These are phyloP conservation scores for Cercospora zeina DNA, from an alignment of 2,329 filamentous ascomycete genomes.

Conservation along the genomic window DNA sequence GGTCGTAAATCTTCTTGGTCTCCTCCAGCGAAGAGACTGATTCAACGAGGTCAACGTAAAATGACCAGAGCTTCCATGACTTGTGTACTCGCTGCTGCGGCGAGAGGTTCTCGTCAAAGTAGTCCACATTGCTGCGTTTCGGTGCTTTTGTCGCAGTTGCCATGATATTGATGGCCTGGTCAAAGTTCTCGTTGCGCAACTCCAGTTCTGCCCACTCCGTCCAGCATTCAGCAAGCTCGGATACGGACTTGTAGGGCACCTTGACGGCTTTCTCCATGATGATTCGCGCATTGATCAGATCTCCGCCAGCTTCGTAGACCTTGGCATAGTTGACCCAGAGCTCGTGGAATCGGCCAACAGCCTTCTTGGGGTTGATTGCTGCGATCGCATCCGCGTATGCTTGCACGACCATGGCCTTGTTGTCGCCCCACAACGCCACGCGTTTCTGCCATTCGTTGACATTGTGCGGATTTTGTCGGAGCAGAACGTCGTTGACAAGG, in stretches of 20 bases:
- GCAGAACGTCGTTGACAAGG: constrained; percentile 89
- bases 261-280: constrained; percentile 99
- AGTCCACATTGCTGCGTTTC: constrained; percentile 96
- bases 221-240: constrained; percentile 96
- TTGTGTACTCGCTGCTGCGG: constrained; percentile 97
- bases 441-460: constrained; percentile 97
- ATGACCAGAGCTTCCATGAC: constrained; percentile 99
- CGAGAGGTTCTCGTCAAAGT: constrained; percentile 91
- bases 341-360: constrained; percentile 87
- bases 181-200: constrained; percentile 91
- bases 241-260: constrained; percentile 96
- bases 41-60: constrained; percentile 97
- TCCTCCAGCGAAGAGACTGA: constrained; percentile 89
- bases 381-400: constrained; percentile 95
- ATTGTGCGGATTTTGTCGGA: constrained; percentile 94
- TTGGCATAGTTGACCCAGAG: constrained; percentile 97
- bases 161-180: constrained; percentile 93
- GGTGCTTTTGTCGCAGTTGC: constrained; percentile 95
- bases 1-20: constrained; percentile 90
- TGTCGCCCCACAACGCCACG: constrained; percentile 92
- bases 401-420: constrained; percentile 84
- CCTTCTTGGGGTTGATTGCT: constrained; percentile 90
- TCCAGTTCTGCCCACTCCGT: constrained; percentile 99
- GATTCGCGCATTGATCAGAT: constrained; percentile 78
- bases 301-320: constrained; percentile 87